These are phyloP conservation scores for Dactylellina sp. DNA, from an alignment of 2,329 filamentous ascomycete genomes.

Conservation along the genomic window DNA sequence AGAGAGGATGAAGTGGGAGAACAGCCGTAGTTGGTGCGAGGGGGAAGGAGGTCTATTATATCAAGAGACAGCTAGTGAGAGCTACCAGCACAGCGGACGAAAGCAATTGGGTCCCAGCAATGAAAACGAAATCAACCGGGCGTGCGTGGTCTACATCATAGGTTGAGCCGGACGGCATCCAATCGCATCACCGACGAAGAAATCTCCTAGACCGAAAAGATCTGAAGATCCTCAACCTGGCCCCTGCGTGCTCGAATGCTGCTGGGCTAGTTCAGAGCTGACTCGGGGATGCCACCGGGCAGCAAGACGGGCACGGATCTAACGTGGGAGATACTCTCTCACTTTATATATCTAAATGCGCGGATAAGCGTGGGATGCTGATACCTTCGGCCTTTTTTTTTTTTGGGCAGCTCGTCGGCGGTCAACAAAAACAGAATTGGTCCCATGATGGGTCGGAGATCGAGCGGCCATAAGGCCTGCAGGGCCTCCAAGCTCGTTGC, in stretches of 20 bases:
- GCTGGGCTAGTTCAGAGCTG: neutral
- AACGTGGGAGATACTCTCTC: no score
- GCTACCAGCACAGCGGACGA: neutral
- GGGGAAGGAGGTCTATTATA: slow-evolving; percentile 39
- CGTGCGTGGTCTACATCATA: slow-evolving; percentile 21
- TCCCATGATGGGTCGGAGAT: slow-evolving; percentile 14
- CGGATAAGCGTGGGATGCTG: slow-evolving; percentile 50
- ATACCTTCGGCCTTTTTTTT: neutral
- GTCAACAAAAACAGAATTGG: slow-evolving; percentile 40
- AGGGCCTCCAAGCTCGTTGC: neutral
- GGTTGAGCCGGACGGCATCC: slow-evolving; percentile 13
- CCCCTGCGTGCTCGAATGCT: neutral
- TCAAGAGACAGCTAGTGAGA: slow-evolving; percentile 1
- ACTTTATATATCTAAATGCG: slow-evolving; percentile 15
- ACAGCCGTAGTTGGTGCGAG: slow-evolving; percentile 17
- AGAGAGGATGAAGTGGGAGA: slow-evolving; percentile 28
- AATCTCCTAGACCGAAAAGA: slow-evolving; percentile 10
- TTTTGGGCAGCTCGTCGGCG: slow-evolving; percentile 22
- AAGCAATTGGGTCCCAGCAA: neutral
- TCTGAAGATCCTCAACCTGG: slow-evolving; percentile 24
- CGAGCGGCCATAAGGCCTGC: slow-evolving; percentile 5
- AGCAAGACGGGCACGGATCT: neutral
- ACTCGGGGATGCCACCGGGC: slow-evolving; percentile 36
- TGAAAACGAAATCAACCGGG: neutral
- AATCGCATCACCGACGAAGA: slow-evolving; percentile 14